Evolutionary conservation across 768 basidiomycete genomes (phyloP), one percentile per base, ranked within the genome.

Genomic region (Termitomyces sp.): DNA sequence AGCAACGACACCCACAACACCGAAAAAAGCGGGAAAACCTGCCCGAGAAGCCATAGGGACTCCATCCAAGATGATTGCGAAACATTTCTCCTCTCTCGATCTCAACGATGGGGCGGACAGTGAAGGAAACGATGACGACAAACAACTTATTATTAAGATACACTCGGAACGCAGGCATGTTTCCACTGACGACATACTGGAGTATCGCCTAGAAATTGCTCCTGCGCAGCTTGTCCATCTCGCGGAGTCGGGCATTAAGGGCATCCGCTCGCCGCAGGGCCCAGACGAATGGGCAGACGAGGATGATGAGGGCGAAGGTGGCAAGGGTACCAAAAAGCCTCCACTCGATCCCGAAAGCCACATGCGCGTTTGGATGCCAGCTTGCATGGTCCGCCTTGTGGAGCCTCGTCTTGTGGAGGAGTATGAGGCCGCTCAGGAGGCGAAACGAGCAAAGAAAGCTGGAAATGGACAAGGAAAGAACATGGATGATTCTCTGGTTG

Each of bases 301-400:
- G 0, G 79, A 76, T 3, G 82, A 76, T 8, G 79, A 76, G 0
- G 76, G 70, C 1, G 77, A 74, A 19, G 68, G 68, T 62, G 64
- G 60, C 10, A 71, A 70, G 46, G 61, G 57, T 5, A 65, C 64
- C 19, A 70, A 70, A 58, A 75, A 73, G 41, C 40, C 69, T 25
- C 70, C 80, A 3, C 72, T 77, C 2, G 78, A 83, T 60, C 85
- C 86, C 0, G 70, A 74, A n/a, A 77, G 73, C 47, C 79, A 80
- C 54, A 67, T 86, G 48, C 78, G 87, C 14, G 67, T 93, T 11
- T 96, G 93, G 93, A 79, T 94, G 70, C 89, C 93, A 0, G 91
- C 88, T 23, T 85, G 79, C 52, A 86, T 96, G 77, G 80, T 94
- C 11, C 70, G 74, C 12, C 68, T 83, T 32, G 90, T 81, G 2